Base-by-base conservation (phyloP, 192 early-diverging fungal genomes). In the Powellomyces hirtus region DNA sequence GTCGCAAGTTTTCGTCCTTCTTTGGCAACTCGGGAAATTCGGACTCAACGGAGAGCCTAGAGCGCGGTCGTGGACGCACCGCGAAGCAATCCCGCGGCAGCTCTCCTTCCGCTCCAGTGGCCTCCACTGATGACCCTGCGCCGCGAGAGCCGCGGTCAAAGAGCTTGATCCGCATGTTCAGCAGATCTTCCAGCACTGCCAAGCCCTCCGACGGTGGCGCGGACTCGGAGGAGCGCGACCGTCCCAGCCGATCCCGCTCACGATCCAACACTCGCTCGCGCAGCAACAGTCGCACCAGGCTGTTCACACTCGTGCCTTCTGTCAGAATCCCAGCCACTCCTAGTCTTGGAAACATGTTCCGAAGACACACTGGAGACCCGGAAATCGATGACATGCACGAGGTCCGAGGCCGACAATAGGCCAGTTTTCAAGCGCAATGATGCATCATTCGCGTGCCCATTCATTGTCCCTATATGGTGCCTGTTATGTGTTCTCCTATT, bases 271-370 rank as follows among this genome's bases (percentile, higher is more conserved):
- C 65, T 2, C n/a, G 59, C 16, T 38, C 36, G 8, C 56, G 67
- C 20, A 60, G 56, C 36, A 29, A 29, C 5, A 45, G 38, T 42
- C 45, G 51, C 6, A 69, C 67, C 5, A 26, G 67, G 34, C 44
- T 69, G 31, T 69, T 69, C 29, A 69, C 67, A 4, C 31, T 69
- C 44, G 67, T 69, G 0, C 67, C 67, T 14, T 45, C 57, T 18
- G 42, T 69, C 29, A 35, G 67, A 29, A 44, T 46, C 38, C 16
- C 38, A 0, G 29, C 16, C 14, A 60, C 55, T 16, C 24, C 30
- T 33, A 60, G 57, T 45, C 45, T 69, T 22, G 67, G 55, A 14
- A 55, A 29, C 58, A 59, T 69, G 67, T 69, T 67, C 26, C 33
- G 65, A 10, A 55, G 33, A 34, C 53, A 56, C 18, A 34, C 53